These are phyloP conservation scores for Phytomonas francai DNA, from an alignment of 208 protist genomes.

Conservation along the genomic window DNA sequence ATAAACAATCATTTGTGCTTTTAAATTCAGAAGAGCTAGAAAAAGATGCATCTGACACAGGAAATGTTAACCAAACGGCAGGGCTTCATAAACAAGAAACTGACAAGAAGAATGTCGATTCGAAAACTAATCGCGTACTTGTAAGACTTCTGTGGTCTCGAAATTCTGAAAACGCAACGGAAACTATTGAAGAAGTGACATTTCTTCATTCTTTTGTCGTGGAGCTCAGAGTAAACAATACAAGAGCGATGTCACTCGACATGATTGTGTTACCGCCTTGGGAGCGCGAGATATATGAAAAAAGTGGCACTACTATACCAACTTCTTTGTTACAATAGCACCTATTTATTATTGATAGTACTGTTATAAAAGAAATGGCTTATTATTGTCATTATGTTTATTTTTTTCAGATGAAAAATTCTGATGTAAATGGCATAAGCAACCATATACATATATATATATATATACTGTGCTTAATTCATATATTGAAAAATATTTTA, in stretches of 20 bases:
- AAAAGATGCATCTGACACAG: constrained; percentile 1
- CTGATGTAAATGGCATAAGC: too few relatives aligned
- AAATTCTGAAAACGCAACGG: too few relatives aligned
- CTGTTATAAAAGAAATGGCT: neutral
- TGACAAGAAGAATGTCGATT: neutral
- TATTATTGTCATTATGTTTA: constrained; percentile 5
- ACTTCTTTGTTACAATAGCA: constrained; percentile 14
- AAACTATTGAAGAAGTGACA: neutral
- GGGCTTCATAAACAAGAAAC: too few relatives aligned
- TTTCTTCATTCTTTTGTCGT: constrained; percentile 21
- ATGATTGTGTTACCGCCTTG: constrained; percentile 67
- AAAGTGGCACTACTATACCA: constrained; percentile 19
- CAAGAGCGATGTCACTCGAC: constrained; percentile 30
- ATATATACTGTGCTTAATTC: too few relatives aligned
- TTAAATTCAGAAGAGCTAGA: constrained; percentile 8
- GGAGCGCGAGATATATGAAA: constrained; percentile 27
- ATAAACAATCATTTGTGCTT: constrained; percentile 32
- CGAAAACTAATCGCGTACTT: neutral
- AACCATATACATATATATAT: too few relatives aligned
- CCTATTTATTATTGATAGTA: neutral
- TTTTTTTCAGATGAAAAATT: neutral
- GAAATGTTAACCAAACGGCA: too few relatives aligned
- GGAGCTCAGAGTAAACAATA: constrained; percentile 23
- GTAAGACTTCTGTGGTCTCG: neutral
- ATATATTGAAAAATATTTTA: neutral